Conservation (phyloP, 2,329 filamentous ascomycete species). For the Colletotrichum abscissum region DNA sequence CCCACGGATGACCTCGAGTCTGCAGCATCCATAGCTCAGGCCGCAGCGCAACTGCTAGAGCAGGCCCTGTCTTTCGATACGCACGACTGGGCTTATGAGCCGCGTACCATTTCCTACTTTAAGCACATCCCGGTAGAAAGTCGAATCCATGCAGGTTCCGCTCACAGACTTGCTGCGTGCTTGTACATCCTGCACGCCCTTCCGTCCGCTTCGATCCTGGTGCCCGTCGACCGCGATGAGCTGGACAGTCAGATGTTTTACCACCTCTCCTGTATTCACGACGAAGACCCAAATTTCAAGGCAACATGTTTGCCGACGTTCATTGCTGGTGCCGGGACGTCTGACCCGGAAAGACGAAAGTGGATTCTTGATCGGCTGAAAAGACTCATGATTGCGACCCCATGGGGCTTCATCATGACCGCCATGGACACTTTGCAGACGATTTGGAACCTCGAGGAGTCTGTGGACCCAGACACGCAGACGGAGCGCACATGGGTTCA, state of each 20-base stretch:
- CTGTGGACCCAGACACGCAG: constrained; percentile 29
- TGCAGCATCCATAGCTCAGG: constrained; percentile 43
- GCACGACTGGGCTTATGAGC: constrained; percentile 51
- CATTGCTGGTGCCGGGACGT: constrained; percentile 64
- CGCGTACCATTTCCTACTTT: constrained; percentile 47
- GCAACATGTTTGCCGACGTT: constrained; percentile 69
- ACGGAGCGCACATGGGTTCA: constrained; percentile 54
- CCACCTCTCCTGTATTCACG: constrained; percentile 59
- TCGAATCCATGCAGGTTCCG: constrained; percentile 53
- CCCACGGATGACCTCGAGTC: constrained; percentile 41
- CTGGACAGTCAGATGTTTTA: constrained; percentile 59
- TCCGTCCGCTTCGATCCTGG: constrained; percentile 43
- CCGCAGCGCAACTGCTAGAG: constrained; percentile 48
- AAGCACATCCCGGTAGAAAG: constrained; percentile 48
- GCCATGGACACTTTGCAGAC: constrained; percentile 57
- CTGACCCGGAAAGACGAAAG: constrained; percentile 51
- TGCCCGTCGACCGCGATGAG: constrained; percentile 42
- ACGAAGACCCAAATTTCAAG: constrained; percentile 64
- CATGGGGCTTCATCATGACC: constrained; percentile 62
- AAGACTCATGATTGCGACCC: constrained; percentile 51
- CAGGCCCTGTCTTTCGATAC: constrained; percentile 54
- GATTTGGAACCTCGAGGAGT: constrained; percentile 52
- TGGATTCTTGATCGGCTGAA: constrained; percentile 62
- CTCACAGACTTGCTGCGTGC: constrained; percentile 56
- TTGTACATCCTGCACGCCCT: constrained; percentile 58